Conservation (phyloP, 2,329 filamentous ascomycete species). For the Aspergillaceae sp. region DNA sequence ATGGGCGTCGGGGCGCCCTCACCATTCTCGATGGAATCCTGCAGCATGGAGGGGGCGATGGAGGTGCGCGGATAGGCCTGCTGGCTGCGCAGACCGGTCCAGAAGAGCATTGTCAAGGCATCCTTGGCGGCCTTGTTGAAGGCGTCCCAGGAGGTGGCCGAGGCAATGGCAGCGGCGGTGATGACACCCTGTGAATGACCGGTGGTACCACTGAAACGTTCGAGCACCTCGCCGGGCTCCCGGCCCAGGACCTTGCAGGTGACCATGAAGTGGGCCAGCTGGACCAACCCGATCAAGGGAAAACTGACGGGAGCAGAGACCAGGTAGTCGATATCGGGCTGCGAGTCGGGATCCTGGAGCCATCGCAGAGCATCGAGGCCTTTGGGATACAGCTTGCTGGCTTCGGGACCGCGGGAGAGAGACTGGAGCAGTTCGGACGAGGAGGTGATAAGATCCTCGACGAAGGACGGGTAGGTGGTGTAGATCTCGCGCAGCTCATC, state of each 20-base stretch:
- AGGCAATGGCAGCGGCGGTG: slow-evolving; percentile 82
- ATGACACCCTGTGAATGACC: slow-evolving; percentile 96
- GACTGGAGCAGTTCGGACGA: slow-evolving; percentile 81
- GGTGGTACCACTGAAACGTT: slow-evolving; percentile 77
- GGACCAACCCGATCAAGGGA: slow-evolving; percentile 89
- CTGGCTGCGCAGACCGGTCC: slow-evolving; percentile 95
- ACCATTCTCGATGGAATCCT: slow-evolving; percentile 87
- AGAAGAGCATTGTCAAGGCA: slow-evolving; percentile 89
- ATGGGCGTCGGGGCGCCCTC: slow-evolving; percentile 96
- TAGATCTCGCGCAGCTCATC: slow-evolving; percentile 91
- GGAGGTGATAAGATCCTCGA: slow-evolving; percentile 72
- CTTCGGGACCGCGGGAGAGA: slow-evolving; percentile 71
- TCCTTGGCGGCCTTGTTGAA: slow-evolving; percentile 72
- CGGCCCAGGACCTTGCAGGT: slow-evolving; percentile 86
- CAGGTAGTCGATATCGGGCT: slow-evolving; percentile 88
- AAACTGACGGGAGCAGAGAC: slow-evolving; percentile 93
- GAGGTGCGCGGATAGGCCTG: slow-evolving; percentile 95
- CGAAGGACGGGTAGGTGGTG: slow-evolving; percentile 81
- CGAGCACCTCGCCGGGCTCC: slow-evolving; percentile 78
- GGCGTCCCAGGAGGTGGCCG: slow-evolving; percentile 85
- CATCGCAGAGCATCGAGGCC: slow-evolving; percentile 92
- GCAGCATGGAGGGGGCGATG: slow-evolving; percentile 77
- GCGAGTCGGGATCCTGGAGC: slow-evolving; percentile 80
- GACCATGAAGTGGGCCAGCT: slow-evolving; percentile 90
- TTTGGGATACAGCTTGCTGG: slow-evolving; percentile 93